Percentiles rank a stretch among this genome's conserved stretches.
phyloP scores from a whole-genome alignment of 176 grass and related monocot genomes.

The Aegilops speltoides region DNA sequence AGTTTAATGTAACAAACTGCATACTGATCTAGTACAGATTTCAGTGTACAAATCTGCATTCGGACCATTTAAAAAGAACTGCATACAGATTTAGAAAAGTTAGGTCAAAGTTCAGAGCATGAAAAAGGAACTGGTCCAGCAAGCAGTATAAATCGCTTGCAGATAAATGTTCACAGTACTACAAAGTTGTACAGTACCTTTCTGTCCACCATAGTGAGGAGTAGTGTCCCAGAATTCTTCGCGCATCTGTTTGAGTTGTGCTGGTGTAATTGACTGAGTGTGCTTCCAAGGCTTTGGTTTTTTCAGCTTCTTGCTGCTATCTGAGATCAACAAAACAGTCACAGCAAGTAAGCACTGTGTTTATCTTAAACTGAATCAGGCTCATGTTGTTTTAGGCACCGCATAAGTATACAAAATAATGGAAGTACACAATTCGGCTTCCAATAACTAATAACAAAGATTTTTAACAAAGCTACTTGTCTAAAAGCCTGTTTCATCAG shows the following conservation, averaged over 20 bases:
- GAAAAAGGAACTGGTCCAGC: neutral
- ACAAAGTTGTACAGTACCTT: slow-evolving; percentile 50
- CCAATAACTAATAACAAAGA: neutral
- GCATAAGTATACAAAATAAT: slow-evolving; percentile 1
- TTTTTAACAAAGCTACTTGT: neutral
- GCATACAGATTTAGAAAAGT: slow-evolving; percentile 22
- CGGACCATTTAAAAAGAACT: neutral
- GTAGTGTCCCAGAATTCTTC: slow-evolving; percentile 98
- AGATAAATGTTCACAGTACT: slow-evolving; percentile 16
- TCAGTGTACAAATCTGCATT: neutral
- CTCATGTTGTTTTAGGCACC: neutral
- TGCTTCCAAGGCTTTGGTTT: slow-evolving; percentile 88
- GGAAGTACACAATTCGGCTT: neutral
- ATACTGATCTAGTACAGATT: slow-evolving; percentile 20
- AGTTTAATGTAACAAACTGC: neutral
- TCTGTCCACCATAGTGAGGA: slow-evolving; percentile 92
- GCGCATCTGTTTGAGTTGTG: slow-evolving; percentile 76
- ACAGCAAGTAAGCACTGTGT: slow-evolving; percentile 4
- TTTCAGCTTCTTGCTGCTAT: slow-evolving; percentile 72
- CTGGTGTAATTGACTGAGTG: slow-evolving; percentile 55
- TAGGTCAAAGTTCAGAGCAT: neutral
- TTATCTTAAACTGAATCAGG: neutral
- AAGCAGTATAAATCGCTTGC: slow-evolving; percentile 36
- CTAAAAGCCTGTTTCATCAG: neutral
- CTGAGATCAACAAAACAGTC: slow-evolving; percentile 39